A percentile compares a stretch with the other conserved stretches of the same genome.
These are phyloP conservation scores for Magnaporthiopsis rhizophila DNA, from an alignment of 2,329 filamentous ascomycete species.

Conservation along the genomic window DNA sequence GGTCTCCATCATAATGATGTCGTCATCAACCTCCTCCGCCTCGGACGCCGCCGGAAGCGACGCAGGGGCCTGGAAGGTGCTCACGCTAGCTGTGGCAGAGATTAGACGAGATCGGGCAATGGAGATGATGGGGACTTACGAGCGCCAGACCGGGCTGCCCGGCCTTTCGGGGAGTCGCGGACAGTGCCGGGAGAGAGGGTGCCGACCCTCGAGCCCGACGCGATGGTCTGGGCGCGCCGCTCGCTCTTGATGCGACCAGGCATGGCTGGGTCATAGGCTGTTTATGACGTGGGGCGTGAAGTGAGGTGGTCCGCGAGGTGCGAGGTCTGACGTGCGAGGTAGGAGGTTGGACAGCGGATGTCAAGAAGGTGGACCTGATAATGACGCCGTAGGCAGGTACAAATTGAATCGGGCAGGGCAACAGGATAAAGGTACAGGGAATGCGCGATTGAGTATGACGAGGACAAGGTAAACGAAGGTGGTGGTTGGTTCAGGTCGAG, in stretches of 20 bases:
- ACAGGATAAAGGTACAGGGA: too few relatives aligned
- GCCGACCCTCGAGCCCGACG: background rate
- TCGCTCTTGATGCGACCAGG: background rate
- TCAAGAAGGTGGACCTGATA: too few relatives aligned
- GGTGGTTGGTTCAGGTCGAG: background rate
- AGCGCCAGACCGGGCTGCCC: slow-evolving; percentile 16
- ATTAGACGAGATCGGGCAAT: background rate
- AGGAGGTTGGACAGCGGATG: too few relatives aligned
- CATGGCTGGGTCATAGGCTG: background rate
- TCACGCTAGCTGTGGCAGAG: slow-evolving; percentile 19
- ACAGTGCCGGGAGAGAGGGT: background rate
- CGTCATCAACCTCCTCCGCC: slow-evolving; percentile 14
- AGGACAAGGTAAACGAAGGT: background rate
- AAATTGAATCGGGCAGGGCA: too few relatives aligned
- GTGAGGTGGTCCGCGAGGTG: too few relatives aligned
- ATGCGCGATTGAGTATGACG: too few relatives aligned
- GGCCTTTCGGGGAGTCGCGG: slow-evolving; percentile 6
- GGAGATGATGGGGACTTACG: slow-evolving; percentile 14
- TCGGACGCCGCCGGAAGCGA: slow-evolving; percentile 5
- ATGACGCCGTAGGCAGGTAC: too few relatives aligned
- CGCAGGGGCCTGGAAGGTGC: slow-evolving; percentile 13
- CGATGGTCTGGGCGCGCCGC: background rate
- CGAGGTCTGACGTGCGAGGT: too few relatives aligned
- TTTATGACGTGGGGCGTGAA: too few relatives aligned
- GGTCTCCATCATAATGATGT: slow-evolving; percentile 21